Conservation (phyloP, 345 rosid species). For the Eucalyptus rudis region DNA sequence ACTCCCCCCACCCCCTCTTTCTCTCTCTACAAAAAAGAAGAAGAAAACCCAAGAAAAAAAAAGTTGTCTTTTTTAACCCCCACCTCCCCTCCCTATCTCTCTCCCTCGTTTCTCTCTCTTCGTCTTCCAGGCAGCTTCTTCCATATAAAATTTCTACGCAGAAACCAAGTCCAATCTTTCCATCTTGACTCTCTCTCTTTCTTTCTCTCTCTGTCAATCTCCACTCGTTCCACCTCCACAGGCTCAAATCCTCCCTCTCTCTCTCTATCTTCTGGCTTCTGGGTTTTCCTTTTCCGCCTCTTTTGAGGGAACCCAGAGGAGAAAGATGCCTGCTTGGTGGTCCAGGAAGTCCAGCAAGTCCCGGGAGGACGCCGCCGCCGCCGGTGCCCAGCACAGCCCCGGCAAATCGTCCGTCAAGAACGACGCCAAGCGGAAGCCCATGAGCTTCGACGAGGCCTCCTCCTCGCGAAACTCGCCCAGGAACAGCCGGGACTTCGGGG, state of each 20-base stretch:
- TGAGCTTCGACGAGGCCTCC: constrained; percentile 14
- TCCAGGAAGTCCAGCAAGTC: constrained; percentile 38
- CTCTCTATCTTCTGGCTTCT: not conserved
- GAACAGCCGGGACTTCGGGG: constrained; percentile 20
- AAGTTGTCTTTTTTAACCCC: not conserved
- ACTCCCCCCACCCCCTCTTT: not conserved
- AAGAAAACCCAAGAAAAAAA: too few species aligned
- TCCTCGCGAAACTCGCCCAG: constrained; percentile 33
- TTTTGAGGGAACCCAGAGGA: not conserved
- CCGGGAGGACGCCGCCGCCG: constrained; percentile 24
- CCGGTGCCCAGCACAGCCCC: not conserved
- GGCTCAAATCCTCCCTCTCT: not conserved
- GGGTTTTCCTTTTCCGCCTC: not conserved
- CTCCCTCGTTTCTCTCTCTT: not conserved
- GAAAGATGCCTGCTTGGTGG: constrained; percentile 74
- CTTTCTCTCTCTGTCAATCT: not conserved
- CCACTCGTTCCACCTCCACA: not conserved
- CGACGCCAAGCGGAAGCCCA: constrained; percentile 13
- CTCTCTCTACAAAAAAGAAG: not conserved
- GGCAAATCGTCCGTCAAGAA: constrained; percentile 4
- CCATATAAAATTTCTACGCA: not conserved
- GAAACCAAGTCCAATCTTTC: not conserved
- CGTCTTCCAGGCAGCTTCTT: not conserved
- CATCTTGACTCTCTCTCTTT: not conserved
- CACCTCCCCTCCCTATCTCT: not conserved